Evolutionary conservation across 2,329 filamentous ascomycete species (phyloP).

Genomic region (Hypoxylon sp.): DNA sequence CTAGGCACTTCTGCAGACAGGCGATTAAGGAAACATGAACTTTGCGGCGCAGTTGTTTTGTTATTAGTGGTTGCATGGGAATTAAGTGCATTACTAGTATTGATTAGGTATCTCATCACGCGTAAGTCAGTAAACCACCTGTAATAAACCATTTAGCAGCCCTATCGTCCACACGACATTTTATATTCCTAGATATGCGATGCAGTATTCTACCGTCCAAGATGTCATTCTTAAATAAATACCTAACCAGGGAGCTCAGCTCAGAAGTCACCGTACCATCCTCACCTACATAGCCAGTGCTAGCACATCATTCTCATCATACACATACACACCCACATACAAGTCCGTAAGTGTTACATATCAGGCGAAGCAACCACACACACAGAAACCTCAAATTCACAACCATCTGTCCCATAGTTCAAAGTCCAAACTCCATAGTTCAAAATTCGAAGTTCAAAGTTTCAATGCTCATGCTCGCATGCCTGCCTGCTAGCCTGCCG

Average conservation of each 20-base stretch:
- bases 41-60: background rate
- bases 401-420: background rate
- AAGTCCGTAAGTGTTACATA: background rate
- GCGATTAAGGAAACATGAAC: conserved; percentile 1
- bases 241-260: background rate
- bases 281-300: background rate
- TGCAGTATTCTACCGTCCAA: too few species aligned
- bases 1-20: background rate
- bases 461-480: conserved; percentile 1
- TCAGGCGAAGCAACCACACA: background rate
- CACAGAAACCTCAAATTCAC: background rate
- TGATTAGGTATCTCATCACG: background rate
- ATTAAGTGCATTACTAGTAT: background rate
- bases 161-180: too few species aligned
- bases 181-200: too few species aligned
- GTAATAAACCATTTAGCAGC: too few species aligned
- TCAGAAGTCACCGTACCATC: background rate
- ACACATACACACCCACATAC: too few species aligned
- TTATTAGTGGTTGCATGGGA: background rate
- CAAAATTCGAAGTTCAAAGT: background rate
- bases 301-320: background rate
- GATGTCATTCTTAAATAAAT: too few species aligned
- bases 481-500: background rate
- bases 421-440: background rate
- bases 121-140: too few species aligned